Evolutionary conservation across 306 rosid genomes (phyloP), one percentile per base, ranked within the genome.

Genomic region (Casuarina glauca): DNA sequence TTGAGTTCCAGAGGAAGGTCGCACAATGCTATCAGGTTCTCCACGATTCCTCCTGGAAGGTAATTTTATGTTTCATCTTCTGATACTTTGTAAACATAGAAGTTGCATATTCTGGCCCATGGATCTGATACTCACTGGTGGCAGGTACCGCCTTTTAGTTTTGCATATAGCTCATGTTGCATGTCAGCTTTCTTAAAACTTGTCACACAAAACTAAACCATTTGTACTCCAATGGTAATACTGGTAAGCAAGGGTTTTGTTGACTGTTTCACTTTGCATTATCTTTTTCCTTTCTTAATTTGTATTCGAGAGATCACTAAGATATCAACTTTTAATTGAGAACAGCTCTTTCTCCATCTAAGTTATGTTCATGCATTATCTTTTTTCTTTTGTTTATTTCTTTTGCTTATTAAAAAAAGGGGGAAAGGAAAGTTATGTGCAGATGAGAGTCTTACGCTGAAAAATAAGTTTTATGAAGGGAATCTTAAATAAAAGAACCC

Each of bases 1-100:
- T 93, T 49, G 90, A 86, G 70, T 88, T 90, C 85, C 94, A 90
- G 83, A 86, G 43, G 83, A 84, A 95, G 85, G 97, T 95, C 85
- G 84, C 83, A 43, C 84, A 82, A 60, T 70, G 76, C 85, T 95
- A 91, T 81, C 87, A 81, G 76, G 80, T 73, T 80, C 97, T 95
- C 71, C 81, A 26, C 9, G 89, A 86, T 86, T 74, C 82, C 77
- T 86, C 89, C 66, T 93, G 99, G 99, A 86, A 93, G 99, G 97
- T 95, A 88, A 72, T 76, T 74, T 51, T 45, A 67, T 69, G 49
- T 58, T 70, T 50, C 51, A 32, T 57, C 35, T 54, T 52, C 32
- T 44, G 13, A 20, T 63, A 67, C 50, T 53, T 72, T 78, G 52
- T 0, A 16, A 55, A 19, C 32, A 48, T 8, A 45, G 53, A 77